Evolutionary conservation across 345 rosid species (phyloP), one percentile per base, ranked within the genome.

Genomic region (Citrus glauca): DNA sequence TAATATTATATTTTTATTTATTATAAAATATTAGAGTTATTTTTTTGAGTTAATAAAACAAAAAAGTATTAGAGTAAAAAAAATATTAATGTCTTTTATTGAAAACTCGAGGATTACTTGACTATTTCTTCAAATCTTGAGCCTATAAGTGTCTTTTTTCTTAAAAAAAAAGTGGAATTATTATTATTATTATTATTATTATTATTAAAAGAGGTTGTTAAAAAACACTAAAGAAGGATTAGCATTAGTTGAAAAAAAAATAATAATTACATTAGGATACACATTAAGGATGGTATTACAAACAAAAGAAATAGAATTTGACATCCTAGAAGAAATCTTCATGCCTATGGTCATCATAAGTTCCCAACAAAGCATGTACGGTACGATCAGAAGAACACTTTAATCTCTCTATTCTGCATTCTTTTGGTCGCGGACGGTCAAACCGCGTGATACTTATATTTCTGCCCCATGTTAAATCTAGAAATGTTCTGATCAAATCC

Each of bases 391-490:
- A 50, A 9, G 50, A 27, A 53, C 22, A 17, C 57, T 53, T 40
- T n/a, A n/a, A 13, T 35, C 7, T 61, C 71, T 69, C 57, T n/a
- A 57, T 24, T 62, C 33, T 8, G 30, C 7, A 63, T 63, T 38
- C 38, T n/a, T 60, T n/a, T 60, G 25, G 66, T 42, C 28, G 16
- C 0, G 7, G 55, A 42, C 24, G 48, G n/a, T 74, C 57, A 73
- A 50, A 93, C 91, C 82, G 86, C 90, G 82, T 95, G 91, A 82
- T 82, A 77, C 83, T 92, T 93, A 82, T 88, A 95, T 73, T 93
- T 95, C 72, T 95, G 98, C 30, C 88, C 91, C 38, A 90, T 73
- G 78, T 93, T 93, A 70, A 95, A 91, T 83, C 93, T 92, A 40
- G 84, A 86, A 74, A 92, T 84, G 14, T 69, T 85, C 53, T 84